Percentiles rank a stretch among this genome's conserved stretches.
These are phyloP conservation scores for Pneumocystis canis DNA, from an alignment of 1,139 yeast genomes.

Conservation along the genomic window DNA sequence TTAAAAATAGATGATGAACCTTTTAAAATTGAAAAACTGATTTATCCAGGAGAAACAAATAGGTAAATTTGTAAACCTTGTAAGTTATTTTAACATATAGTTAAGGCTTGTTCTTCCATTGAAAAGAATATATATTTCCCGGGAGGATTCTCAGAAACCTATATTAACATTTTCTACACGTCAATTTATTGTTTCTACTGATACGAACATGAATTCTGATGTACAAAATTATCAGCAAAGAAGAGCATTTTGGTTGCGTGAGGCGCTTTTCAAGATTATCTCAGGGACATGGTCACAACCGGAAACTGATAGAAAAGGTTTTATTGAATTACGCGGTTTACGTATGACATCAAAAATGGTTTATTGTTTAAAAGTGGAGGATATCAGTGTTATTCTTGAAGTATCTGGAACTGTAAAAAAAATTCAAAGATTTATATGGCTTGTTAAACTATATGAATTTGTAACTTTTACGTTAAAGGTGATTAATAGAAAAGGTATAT, in stretches of 20 bases:
- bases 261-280: slow-evolving; percentile 42
- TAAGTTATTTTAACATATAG: not conserved
- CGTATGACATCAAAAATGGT: slow-evolving; percentile 37
- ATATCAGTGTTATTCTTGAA: slow-evolving; percentile 4
- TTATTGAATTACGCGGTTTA: slow-evolving; percentile 50
- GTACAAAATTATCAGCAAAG: slow-evolving; percentile 29
- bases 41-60: slow-evolving; percentile 37
- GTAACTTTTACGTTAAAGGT: slow-evolving; percentile 17
- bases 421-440: slow-evolving; percentile 12
- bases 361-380: slow-evolving; percentile 11
- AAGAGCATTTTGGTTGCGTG: slow-evolving; percentile 69
- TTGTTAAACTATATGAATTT: slow-evolving; percentile 16
- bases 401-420: slow-evolving; percentile 7
- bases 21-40: slow-evolving; percentile 19
- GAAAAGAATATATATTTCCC: slow-evolving; percentile 35
- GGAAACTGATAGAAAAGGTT: slow-evolving; percentile 33
- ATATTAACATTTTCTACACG: slow-evolving; percentile 66
- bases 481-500: slow-evolving; percentile 1
- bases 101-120: slow-evolving; percentile 57
- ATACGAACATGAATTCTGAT: slow-evolving; percentile 29
- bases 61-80: not conserved
- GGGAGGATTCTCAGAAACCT: slow-evolving; percentile 33
- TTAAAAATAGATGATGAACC: slow-evolving; percentile 15
- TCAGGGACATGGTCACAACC: slow-evolving; percentile 45
- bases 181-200: slow-evolving; percentile 56